Evolutionary conservation across 768 basidiomycete species (phyloP), one percentile per base, ranked within the genome.

Genomic region (Lactarius vividus): DNA sequence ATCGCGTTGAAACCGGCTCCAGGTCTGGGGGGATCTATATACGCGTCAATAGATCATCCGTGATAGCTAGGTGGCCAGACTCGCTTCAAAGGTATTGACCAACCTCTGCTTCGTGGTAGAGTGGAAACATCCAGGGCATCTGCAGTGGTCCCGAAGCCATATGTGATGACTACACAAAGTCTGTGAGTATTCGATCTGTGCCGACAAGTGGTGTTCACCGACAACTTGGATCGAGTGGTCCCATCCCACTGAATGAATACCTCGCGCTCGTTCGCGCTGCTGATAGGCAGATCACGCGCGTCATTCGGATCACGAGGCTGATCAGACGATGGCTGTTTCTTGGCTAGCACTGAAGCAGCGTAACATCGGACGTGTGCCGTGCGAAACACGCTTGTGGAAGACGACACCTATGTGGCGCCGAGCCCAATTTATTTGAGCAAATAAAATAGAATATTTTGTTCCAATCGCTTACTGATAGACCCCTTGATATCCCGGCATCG

Each of bases 101-200:
- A 98, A 76, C n/a, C 96, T 83, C 75, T 98, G 96, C 73, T 93
- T 96, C 20, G 96, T 98, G 66, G 87, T 74, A 0, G 88, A 79
- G 75, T 98, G 96, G 73, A 92, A 96, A 75, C 94, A 96, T 58
- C 85, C 79, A 6, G 88, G 78, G 74, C 94, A 97, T 39, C 94
- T 83, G 74, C 96, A 98, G 70, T 98, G 96, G 73, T 98, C 96
- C 53, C 93, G 81, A 28, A 98, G 78, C 91, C 94, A 97, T 46
- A 94, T 84, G 72, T 94, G 87, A 74, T 96, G 93, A 73, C 96
- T 98, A 70, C 31, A 69, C 16, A 53, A 29, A 61, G 33, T n/a
- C 7, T n/a, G 46, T 3, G 11, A 26, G 31, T 55, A 54, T 37
- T 54, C 29, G 31, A 33, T 55, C 57, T 44, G 13, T 55, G 54